A percentile compares a stretch with the other conserved stretches of the same genome.
These are phyloP conservation scores for Streptanthus diversifolius DNA, from an alignment of 345 rosid species.

Conservation along the genomic window DNA sequence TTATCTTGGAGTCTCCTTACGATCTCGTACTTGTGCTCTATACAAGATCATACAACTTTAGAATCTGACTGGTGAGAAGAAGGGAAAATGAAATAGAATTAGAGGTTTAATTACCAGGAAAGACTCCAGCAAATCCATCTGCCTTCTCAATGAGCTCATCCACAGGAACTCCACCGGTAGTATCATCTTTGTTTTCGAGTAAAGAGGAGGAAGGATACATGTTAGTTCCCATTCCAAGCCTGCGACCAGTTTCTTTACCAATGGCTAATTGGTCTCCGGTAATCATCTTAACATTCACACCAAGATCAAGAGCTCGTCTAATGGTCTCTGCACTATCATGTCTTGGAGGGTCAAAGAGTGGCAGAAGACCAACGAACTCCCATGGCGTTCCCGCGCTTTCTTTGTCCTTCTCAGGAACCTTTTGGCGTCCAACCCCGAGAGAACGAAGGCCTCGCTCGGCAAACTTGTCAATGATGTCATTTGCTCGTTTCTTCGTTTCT, in stretches of 20 bases:
- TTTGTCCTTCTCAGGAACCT: constrained; percentile 57
- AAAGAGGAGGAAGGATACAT: constrained; percentile 93
- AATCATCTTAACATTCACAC: constrained; percentile 95
- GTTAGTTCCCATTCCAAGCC: constrained; percentile 95
- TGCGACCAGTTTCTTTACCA: constrained; percentile 89
- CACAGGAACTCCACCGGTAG: constrained; percentile 50
- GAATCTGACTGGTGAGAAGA: neutral
- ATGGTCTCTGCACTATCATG: constrained; percentile 97
- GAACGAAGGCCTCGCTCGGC: constrained; percentile 86
- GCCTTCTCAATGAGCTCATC: constrained; percentile 95
- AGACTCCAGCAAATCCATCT: constrained; percentile 94
- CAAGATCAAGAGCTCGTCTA: constrained; percentile 74
- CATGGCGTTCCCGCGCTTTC: constrained; percentile 69
- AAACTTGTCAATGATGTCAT: constrained; percentile 69
- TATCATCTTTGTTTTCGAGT: constrained; percentile 58
- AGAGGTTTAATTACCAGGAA: constrained; percentile 52
- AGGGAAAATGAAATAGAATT: neutral
- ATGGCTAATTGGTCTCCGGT: constrained; percentile 91
- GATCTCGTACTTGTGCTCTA: constrained; percentile 94
- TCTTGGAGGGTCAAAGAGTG: constrained; percentile 93
- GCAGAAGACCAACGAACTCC: constrained; percentile 85
- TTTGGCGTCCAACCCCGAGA: constrained; percentile 58
- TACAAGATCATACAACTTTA: neutral
- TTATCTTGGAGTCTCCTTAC: constrained; percentile 78
- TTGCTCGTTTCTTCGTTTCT: constrained; percentile 52